Conservation (phyloP, 2,329 filamentous ascomycete genomes). For the Colletotrichum chlorophyti region DNA sequence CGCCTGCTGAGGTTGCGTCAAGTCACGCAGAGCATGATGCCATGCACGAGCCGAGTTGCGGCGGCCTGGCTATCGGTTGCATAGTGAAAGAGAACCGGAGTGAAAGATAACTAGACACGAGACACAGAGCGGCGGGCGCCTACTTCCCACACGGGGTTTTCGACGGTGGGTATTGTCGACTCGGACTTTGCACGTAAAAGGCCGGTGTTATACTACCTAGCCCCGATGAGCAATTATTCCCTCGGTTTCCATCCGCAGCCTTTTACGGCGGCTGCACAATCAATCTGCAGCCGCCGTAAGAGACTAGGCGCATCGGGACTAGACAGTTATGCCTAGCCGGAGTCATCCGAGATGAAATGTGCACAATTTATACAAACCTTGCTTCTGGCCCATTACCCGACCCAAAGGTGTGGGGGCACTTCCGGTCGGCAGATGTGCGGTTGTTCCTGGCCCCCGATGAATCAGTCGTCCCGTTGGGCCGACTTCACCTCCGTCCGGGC, state of each 20-base stretch:
- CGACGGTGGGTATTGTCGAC: too few relatives aligned
- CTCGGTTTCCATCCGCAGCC: not conserved
- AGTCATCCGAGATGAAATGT: not conserved
- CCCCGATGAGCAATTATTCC: conserved; percentile 5
- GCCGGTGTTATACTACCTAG: too few relatives aligned
- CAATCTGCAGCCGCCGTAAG: not conserved
- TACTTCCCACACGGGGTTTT: too few relatives aligned
- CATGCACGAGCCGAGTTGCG: too few relatives aligned
- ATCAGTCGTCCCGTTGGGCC: not conserved
- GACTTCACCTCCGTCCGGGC: too few relatives aligned
- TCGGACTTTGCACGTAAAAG: too few relatives aligned
- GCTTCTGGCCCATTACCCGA: not conserved
- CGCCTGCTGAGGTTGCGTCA: not conserved
- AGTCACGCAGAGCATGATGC: not conserved
- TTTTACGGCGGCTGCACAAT: conserved; percentile 24
- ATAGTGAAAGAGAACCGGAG: too few relatives aligned
- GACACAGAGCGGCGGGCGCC: too few relatives aligned
- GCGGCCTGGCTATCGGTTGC: too few relatives aligned
- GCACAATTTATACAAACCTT: conserved; percentile 4
- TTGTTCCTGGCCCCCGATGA: not conserved
- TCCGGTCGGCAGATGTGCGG: conserved; percentile 7
- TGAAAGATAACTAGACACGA: too few relatives aligned
- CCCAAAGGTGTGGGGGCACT: not conserved
- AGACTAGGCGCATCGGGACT: conserved; percentile 17
- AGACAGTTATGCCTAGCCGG: conserved; percentile 3